phyloP scores from a whole-genome alignment of 495 filamentous ascomycete genomes.

The Cetradonia linearis region DNA sequence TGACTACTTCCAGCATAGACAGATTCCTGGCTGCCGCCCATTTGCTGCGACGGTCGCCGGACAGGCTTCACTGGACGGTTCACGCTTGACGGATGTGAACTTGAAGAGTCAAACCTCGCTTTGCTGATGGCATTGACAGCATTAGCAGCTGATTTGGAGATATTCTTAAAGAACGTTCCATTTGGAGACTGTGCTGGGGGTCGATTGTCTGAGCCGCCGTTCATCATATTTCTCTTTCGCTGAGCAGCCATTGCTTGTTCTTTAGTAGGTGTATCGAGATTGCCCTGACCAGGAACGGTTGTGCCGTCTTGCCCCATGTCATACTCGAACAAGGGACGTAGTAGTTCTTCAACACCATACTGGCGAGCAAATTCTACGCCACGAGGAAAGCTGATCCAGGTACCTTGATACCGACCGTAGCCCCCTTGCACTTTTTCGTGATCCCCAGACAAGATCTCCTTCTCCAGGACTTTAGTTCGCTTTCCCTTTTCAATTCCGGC shows the following conservation, averaged over 20 bases:
- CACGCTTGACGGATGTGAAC: constrained; percentile 44
- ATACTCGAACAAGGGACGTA: constrained; percentile 78
- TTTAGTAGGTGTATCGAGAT: constrained; percentile 88
- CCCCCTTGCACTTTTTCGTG: constrained; percentile 98
- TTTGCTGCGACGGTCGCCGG: constrained; percentile 53
- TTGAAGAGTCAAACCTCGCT: constrained; percentile 82
- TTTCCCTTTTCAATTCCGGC: constrained; percentile 94
- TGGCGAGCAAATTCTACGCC: constrained; percentile 87
- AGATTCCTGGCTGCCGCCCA: constrained; percentile 54
- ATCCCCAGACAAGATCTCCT: constrained; percentile 88
- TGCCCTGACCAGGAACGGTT: constrained; percentile 46
- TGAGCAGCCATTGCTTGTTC: constrained; percentile 98
- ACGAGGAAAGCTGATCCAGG: constrained; percentile 88
- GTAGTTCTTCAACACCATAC: constrained; percentile 82
- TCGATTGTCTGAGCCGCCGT: constrained; percentile 57
- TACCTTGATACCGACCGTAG: constrained; percentile 97
- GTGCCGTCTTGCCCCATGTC: constrained; percentile 73
- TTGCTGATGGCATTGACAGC: constrained; percentile 94
- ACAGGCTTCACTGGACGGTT: constrained; percentile 40
- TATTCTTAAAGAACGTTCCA: constrained; percentile 92
- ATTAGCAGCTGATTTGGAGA: constrained; percentile 82
- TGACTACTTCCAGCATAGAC: constrained; percentile 47
- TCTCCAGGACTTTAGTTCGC: constrained; percentile 92
- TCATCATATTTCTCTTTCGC: constrained; percentile 74
- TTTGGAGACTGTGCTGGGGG: constrained; percentile 51